Conservation (phyloP, 2,329 filamentous ascomycete species). For the Helicocarpus griseus region DNA sequence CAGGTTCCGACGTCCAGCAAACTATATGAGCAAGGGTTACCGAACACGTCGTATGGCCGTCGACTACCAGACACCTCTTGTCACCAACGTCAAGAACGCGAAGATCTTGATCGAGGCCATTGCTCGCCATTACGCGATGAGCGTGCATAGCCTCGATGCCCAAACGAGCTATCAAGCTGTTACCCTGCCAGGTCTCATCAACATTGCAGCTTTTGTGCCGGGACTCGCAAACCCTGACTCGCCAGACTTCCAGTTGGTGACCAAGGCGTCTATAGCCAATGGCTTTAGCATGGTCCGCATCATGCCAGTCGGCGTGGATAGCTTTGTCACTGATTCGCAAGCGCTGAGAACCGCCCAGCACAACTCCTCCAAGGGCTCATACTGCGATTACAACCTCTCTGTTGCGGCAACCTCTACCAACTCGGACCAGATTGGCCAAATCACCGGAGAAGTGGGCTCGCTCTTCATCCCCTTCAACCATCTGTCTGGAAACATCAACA, state of each 20-base stretch:
- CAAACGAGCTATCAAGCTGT: slow-evolving; percentile 79
- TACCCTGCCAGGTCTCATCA: slow-evolving; percentile 64
- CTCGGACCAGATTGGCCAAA: slow-evolving; percentile 62
- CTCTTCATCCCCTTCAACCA: slow-evolving; percentile 77
- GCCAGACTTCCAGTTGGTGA: slow-evolving; percentile 58
- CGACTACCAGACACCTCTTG: slow-evolving; percentile 90
- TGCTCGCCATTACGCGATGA: slow-evolving; percentile 75
- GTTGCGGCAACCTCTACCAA: slow-evolving; percentile 65
- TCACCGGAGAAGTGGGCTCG: slow-evolving; percentile 65
- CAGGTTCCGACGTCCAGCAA: slow-evolving; percentile 89
- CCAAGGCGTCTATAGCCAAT: slow-evolving; percentile 61
- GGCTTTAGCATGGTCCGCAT: slow-evolving; percentile 74
- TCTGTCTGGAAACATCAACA: slow-evolving; percentile 72
- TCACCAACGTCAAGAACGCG: slow-evolving; percentile 98
- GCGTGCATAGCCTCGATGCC: slow-evolving; percentile 75
- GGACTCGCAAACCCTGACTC: slow-evolving; percentile 57
- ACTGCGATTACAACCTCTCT: slow-evolving; percentile 73
- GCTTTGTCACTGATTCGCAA: slow-evolving; percentile 61
- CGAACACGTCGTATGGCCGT: slow-evolving; percentile 95
- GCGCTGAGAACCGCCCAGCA: slow-evolving; percentile 63
- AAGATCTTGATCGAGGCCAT: slow-evolving; percentile 96
- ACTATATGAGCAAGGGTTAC: slow-evolving; percentile 98
- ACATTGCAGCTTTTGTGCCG: slow-evolving; percentile 70
- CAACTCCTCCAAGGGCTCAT: slow-evolving; percentile 57
- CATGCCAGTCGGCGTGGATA: slow-evolving; percentile 65